These are phyloP conservation scores for Fusarium verrucosum DNA, from an alignment of 2,329 filamentous ascomycete species.

Conservation along the genomic window DNA sequence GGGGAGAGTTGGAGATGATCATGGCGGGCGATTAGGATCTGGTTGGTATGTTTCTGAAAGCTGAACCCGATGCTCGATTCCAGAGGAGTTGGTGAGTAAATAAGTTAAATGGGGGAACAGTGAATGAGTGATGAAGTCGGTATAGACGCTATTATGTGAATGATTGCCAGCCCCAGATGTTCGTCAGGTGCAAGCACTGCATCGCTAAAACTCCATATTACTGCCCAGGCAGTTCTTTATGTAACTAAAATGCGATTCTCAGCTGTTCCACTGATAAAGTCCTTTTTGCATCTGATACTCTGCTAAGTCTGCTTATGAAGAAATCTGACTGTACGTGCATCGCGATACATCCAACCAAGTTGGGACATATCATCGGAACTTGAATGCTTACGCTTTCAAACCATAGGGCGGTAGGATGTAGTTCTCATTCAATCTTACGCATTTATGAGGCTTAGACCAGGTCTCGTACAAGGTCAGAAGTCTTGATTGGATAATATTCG, in stretches of 20 bases:
- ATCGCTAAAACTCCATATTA: neutral
- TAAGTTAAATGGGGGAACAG: neutral
- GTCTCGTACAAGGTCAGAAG: neutral
- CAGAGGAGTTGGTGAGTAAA: neutral
- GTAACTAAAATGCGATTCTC: neutral
- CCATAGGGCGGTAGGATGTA: neutral
- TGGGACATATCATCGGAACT: neutral
- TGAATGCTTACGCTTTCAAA: neutral
- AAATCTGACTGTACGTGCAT: neutral
- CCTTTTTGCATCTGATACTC: neutral
- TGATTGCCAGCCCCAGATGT: constrained; percentile 3
- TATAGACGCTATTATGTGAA: neutral
- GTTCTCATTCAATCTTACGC: neutral
- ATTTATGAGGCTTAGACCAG: neutral
- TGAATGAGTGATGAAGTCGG: neutral
- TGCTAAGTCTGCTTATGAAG: neutral
- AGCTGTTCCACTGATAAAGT: neutral
- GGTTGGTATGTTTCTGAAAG: neutral
- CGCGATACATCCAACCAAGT: neutral
- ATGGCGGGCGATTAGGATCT: constrained; percentile 12
- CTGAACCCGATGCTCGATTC: too few species aligned
- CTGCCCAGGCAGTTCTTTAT: neutral
- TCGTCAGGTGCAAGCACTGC: constrained; percentile 15
- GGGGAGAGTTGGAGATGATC: constrained; percentile 38
- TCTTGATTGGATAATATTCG: neutral